A percentile compares a stretch with the other conserved stretches of the same genome.
Evolutionary conservation across 768 basidiomycete species (phyloP).

Genomic region (Lyophyllum decastes): DNA sequence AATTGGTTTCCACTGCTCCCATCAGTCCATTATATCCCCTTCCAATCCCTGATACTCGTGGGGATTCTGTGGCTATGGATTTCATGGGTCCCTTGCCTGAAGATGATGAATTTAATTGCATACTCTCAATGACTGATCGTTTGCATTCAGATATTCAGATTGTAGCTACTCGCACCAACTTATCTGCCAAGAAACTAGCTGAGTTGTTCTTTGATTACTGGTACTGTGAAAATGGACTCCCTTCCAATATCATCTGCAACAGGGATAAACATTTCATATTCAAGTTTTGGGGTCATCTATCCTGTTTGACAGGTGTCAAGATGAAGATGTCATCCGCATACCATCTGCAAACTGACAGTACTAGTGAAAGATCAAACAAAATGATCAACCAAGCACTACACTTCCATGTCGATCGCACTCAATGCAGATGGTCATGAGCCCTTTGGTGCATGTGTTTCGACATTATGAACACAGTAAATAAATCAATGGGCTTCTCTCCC

Average conservation of each 20-base stretch:
- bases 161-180: not conserved
- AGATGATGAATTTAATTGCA: slow-evolving; percentile 25
- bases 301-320: slow-evolving; percentile 23
- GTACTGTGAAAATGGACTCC: slow-evolving; percentile 38
- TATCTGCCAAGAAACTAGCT: slow-evolving; percentile 21
- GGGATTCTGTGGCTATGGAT: slow-evolving; percentile 18
- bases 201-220: slow-evolving; percentile 27
- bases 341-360: too few relatives aligned
- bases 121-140: slow-evolving; percentile 26
- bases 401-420: slow-evolving; percentile 23
- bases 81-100: slow-evolving; percentile 24
- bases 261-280: slow-evolving; percentile 21
- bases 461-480: slow-evolving; percentile 31
- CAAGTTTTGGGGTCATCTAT: slow-evolving; percentile 27
- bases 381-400: slow-evolving; percentile 32
- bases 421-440: slow-evolving; percentile 27
- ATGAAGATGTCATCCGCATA: slow-evolving; percentile 6
- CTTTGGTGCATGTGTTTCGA: slow-evolving; percentile 26
- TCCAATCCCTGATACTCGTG: slow-evolving; percentile 20
- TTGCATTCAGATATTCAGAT: slow-evolving; percentile 24
- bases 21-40: slow-evolving; percentile 26
- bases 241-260: slow-evolving; percentile 19
- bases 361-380: too few relatives aligned
- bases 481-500: slow-evolving; percentile 24
- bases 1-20: slow-evolving; percentile 19